These are phyloP conservation scores for Mercurialis annua DNA, from an alignment of 345 rosid genomes.

Conservation along the genomic window DNA sequence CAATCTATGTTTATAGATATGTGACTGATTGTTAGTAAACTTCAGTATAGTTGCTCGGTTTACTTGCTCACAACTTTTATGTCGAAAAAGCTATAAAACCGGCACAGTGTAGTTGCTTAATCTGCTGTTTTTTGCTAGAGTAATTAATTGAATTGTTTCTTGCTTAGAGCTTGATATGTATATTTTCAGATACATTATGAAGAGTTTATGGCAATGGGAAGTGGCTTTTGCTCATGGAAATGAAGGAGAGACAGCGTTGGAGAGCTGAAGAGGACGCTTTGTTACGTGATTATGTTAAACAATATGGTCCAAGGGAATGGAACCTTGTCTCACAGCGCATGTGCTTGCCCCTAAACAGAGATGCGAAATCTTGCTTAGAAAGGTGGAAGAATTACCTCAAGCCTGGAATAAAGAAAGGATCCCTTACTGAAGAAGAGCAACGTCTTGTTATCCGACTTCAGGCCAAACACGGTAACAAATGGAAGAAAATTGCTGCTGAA, in stretches of 20 bases:
- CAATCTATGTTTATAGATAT: background rate
- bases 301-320: conserved; percentile 97
- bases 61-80: background rate
- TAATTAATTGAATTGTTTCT: background rate
- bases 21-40: background rate
- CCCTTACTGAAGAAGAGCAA: conserved; percentile 91
- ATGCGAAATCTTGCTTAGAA: conserved; percentile 92
- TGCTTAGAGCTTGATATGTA: too few species aligned
- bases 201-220: conserved; percentile 54
- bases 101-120: background rate
- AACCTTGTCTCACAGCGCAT: conserved; percentile 88
- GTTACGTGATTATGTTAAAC: conserved; percentile 80
- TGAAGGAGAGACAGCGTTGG: conserved; percentile 99
- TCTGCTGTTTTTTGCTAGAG: background rate
- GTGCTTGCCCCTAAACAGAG: conserved; percentile 77
- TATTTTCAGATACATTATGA: conserved; percentile 52
- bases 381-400: conserved; percentile 98
- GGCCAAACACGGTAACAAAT: conserved; percentile 95
- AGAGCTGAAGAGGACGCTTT: conserved; percentile 95
- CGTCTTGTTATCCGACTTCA: conserved; percentile 83
- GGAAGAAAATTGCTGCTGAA: conserved; percentile 99
- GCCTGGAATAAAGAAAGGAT: conserved; percentile 97
- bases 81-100: background rate
- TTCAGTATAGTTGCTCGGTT: background rate
- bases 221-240: conserved; percentile 60